phyloP scores from a whole-genome alignment of 2,329 filamentous ascomycete species.

The Thelonectria olida region DNA sequence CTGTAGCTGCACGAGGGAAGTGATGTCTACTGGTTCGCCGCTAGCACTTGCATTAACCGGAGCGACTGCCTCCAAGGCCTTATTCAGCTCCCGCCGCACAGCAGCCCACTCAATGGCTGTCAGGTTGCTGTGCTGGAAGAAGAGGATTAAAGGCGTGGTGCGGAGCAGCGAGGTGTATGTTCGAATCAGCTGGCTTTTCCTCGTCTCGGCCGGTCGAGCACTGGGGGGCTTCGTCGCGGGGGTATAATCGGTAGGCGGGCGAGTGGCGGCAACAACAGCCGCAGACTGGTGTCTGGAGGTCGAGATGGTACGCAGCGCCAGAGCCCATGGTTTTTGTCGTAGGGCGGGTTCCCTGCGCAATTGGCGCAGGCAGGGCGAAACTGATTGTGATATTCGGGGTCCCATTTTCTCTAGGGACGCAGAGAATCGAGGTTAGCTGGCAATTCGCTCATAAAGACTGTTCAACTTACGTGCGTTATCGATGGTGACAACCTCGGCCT shows the following conservation, averaged over 20 bases:
- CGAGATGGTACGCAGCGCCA: slow-evolving; percentile 38
- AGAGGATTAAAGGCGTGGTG: slow-evolving; percentile 83
- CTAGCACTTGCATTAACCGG: slow-evolving; percentile 37
- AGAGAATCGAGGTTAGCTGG: slow-evolving; percentile 2
- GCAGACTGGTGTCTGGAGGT: slow-evolving; percentile 39
- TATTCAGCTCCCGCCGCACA: slow-evolving; percentile 53
- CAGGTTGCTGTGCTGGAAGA: slow-evolving; percentile 80
- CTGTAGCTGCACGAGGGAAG: slow-evolving; percentile 76
- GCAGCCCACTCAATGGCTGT: slow-evolving; percentile 70
- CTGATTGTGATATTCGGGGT: slow-evolving; percentile 33
- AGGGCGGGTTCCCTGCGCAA: slow-evolving; percentile 29
- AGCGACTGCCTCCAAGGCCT: slow-evolving; percentile 55
- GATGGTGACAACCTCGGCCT: slow-evolving; percentile 18
- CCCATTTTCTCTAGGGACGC: slow-evolving; percentile 27
- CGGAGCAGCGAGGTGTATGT: slow-evolving; percentile 89
- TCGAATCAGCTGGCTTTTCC: slow-evolving; percentile 88
- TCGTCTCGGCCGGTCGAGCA: slow-evolving; percentile 83
- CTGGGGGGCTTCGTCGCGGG: slow-evolving; percentile 85
- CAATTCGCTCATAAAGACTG: not conserved
- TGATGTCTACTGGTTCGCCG: slow-evolving; percentile 55
- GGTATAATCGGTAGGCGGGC: slow-evolving; percentile 57
- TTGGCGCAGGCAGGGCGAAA: slow-evolving; percentile 38
- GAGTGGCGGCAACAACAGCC: slow-evolving; percentile 31
- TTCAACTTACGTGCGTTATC: slow-evolving; percentile 21
- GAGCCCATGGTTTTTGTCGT: slow-evolving; percentile 30